phyloP scores from a whole-genome alignment of 108 stramenopile genomes.

The Pseudonitzschia multiseries region DNA sequence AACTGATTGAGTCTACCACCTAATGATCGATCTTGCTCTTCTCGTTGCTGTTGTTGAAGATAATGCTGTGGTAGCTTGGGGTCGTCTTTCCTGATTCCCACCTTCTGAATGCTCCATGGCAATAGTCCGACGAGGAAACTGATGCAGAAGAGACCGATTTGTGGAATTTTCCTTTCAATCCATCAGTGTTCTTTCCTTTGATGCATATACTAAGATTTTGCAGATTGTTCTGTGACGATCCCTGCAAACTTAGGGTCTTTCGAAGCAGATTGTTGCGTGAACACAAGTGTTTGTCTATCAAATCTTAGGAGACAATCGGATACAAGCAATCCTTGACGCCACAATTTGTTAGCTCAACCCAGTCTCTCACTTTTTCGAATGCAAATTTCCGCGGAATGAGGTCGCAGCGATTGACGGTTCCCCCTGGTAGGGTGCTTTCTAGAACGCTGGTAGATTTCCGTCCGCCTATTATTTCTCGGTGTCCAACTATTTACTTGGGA shows the following conservation, averaged over 20 bases:
- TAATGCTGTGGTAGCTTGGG: slow-evolving; percentile 31
- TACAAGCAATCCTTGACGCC: neutral
- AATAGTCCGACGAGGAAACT: neutral
- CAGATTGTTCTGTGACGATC: neutral
- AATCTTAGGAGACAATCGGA: neutral
- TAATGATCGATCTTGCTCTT: slow-evolving; percentile 21
- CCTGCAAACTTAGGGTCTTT: neutral
- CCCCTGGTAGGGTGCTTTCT: neutral
- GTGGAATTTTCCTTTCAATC: slow-evolving; percentile 10
- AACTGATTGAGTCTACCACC: slow-evolving; percentile 5
- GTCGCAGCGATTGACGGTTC: neutral
- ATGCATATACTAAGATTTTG: neutral
- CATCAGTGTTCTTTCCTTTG: slow-evolving; percentile 15
- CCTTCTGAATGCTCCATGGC: slow-evolving; percentile 39
- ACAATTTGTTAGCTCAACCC: neutral
- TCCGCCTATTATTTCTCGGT: neutral
- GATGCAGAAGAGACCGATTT: neutral
- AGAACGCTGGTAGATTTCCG: neutral
- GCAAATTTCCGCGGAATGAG: neutral
- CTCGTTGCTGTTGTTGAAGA: slow-evolving; percentile 38
- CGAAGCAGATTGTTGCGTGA: slow-evolving; percentile 8
- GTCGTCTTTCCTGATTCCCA: slow-evolving; percentile 28
- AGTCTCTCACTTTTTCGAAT: neutral
- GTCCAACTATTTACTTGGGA: neutral
- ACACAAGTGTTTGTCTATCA: neutral